Conservation (phyloP, 306 rosid genomes). For the Quercus glauca region DNA sequence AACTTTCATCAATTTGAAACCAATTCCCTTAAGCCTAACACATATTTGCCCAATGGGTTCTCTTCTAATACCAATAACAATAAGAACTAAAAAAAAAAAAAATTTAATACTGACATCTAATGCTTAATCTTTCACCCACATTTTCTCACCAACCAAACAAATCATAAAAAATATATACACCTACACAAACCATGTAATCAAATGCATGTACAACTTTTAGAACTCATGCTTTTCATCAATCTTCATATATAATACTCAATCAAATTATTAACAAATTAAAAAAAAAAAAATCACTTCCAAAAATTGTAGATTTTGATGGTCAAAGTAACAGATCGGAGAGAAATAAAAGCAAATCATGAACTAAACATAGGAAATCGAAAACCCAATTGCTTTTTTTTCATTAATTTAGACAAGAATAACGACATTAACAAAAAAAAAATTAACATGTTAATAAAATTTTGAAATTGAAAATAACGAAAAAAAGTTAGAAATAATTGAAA, state of each 20-base stretch:
- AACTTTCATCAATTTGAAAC: neutral
- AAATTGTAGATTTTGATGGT: neutral
- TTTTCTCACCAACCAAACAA: neutral
- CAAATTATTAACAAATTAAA: neutral
- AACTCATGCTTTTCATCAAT: neutral
- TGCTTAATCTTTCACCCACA: neutral
- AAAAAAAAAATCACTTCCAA: neutral
- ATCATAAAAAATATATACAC: neutral
- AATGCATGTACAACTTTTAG: neutral
- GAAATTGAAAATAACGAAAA: neutral
- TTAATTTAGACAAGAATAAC: neutral
- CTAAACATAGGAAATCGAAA: neutral
- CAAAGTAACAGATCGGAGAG: constrained; percentile 10
- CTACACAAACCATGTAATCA: neutral
- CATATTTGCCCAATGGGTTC: neutral
- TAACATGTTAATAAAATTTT: neutral
- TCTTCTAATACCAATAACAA: constrained; percentile 5
- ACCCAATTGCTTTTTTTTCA: too few species aligned
- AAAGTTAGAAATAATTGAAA: neutral
- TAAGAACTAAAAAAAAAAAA: neutral
- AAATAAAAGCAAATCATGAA: neutral
- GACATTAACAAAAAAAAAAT: neutral
- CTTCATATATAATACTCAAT: neutral
- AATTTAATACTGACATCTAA: neutral
- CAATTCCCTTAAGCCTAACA: neutral